Percentiles rank a stretch among this genome's conserved stretches.
Evolutionary conservation across 129 eudicot genomes (phyloP).

Genomic region (Helianthus tuberosus): DNA sequence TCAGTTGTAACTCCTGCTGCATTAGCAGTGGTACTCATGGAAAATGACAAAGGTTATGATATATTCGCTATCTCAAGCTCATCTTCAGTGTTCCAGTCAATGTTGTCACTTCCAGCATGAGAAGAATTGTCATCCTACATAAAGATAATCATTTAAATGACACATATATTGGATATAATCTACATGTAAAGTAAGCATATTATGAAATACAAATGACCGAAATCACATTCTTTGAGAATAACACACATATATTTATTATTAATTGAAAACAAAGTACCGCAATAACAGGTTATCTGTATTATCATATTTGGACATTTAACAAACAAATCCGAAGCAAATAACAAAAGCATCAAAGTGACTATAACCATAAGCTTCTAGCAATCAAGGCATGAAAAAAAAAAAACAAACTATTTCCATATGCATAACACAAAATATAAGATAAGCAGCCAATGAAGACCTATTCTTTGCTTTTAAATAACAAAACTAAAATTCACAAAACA

Average conservation of each 20-base stretch:
- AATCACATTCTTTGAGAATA: conserved; percentile 4
- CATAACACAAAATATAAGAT: background rate
- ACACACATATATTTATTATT: background rate
- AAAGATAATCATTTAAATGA: conserved; percentile 12
- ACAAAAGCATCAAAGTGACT: conserved; percentile 4
- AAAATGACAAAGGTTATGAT: conserved; percentile 15
- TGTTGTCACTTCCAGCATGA: conserved; percentile 5
- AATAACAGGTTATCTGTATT: background rate
- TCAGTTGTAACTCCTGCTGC: background rate
- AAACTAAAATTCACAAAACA: too few species aligned
- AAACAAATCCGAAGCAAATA: background rate
- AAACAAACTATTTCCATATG: background rate
- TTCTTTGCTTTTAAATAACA: too few species aligned
- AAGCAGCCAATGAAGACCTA: conserved; percentile 2
- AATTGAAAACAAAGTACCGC: background rate
- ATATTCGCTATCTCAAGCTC: conserved; percentile 25
- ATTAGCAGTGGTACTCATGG: conserved; percentile 23
- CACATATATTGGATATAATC: background rate
- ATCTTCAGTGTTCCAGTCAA: conserved; percentile 35
- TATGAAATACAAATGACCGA: conserved; percentile 1
- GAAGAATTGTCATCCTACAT: conserved; percentile 21
- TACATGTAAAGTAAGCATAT: background rate
- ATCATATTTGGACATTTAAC: background rate
- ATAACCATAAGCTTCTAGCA: background rate
- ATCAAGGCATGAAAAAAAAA: background rate